These are phyloP conservation scores for Trichosphaerium sp. DNA, from an alignment of 78 protist genomes.

Conservation along the genomic window DNA sequence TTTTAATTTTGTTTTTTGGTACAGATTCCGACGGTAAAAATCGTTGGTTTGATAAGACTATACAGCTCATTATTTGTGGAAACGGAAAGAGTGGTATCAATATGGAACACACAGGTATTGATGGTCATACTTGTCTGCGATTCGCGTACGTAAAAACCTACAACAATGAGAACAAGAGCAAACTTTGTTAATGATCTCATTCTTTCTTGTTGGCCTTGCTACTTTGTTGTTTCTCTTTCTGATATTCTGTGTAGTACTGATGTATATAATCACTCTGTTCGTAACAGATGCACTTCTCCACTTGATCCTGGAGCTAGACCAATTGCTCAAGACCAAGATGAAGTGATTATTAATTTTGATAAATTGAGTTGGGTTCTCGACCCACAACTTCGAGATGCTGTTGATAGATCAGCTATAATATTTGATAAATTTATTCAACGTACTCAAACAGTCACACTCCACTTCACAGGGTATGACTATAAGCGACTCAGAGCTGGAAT, in stretches of 20 bases:
- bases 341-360: too few species aligned
- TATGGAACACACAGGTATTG: constrained; percentile 46
- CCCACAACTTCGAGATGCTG: too few species aligned
- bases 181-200: neutral
- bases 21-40: constrained; percentile 15
- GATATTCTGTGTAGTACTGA: neutral
- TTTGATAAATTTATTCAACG: too few species aligned
- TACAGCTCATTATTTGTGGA: constrained; percentile 4
- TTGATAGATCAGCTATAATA: too few species aligned
- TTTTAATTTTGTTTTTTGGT: neutral
- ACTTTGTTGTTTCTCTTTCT: neutral
- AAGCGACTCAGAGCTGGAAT: too few species aligned
- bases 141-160: neutral
- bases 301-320: neutral
- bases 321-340: too few species aligned
- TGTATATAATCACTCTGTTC: neutral
- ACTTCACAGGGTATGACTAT: too few species aligned
- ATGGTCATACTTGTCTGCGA: constrained; percentile 32
- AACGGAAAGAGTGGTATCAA: constrained; percentile 20
- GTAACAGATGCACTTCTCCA: neutral
- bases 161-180: neutral
- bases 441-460: too few species aligned
- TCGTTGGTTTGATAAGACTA: constrained; percentile 44
- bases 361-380: too few species aligned
- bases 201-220: neutral